Percentiles rank a stretch among this genome's conserved stretches.
phyloP scores from a whole-genome alignment of 305 asterid genomes.

The Salvia sclarea region DNA sequence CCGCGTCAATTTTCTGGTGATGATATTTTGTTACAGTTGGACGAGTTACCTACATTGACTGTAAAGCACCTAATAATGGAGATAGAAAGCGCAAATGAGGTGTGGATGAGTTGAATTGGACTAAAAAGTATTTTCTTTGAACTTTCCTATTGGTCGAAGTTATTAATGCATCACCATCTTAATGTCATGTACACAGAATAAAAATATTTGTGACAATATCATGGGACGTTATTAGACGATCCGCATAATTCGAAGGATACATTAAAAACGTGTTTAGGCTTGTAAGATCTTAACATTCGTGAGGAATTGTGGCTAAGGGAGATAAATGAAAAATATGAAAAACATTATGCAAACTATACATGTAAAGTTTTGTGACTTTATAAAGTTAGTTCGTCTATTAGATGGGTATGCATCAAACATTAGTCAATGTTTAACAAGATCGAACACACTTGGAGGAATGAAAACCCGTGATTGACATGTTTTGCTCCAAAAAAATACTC shows the following conservation, averaged over 20 bases:
- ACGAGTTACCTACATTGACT: background rate
- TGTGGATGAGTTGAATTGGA: constrained; percentile 18
- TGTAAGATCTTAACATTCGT: background rate
- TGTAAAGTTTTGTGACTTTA: background rate
- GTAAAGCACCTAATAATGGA: background rate
- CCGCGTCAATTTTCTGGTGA: background rate
- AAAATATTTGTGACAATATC: constrained; percentile 19
- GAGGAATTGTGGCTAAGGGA: background rate
- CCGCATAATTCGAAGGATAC: background rate
- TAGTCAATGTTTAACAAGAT: background rate
- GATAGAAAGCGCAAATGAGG: constrained; percentile 2
- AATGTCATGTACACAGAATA: background rate
- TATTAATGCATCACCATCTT: constrained; percentile 2
- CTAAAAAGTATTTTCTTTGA: constrained; percentile 11
- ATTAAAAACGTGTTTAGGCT: background rate
- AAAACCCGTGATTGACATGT: background rate
- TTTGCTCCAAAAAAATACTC: background rate
- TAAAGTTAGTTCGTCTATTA: background rate
- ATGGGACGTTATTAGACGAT: background rate
- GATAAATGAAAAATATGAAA: background rate
- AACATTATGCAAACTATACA: background rate
- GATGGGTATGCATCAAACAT: constrained; percentile 24
- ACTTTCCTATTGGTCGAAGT: background rate
- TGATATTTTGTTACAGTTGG: background rate
- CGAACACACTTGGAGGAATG: background rate